A percentile compares a stretch with the other conserved stretches of the same genome.
These are phyloP conservation scores for Tuber magnatum DNA, from an alignment of 495 filamentous ascomycete species.

Conservation along the genomic window DNA sequence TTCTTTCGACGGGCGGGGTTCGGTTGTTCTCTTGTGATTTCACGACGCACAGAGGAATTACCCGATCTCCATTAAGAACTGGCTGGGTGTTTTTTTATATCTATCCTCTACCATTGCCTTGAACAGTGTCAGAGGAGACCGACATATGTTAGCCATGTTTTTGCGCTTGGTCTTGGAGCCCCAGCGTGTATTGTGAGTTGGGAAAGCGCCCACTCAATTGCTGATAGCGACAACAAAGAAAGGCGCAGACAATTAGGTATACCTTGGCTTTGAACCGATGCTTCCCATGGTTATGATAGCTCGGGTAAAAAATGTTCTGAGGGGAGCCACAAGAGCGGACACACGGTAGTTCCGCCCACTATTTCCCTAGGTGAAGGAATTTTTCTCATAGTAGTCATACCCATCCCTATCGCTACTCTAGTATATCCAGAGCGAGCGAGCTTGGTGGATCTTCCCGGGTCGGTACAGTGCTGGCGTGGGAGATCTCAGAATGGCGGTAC, in stretches of 20 bases:
- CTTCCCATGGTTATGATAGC: not conserved
- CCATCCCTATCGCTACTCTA: not conserved
- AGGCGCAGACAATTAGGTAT: not conserved
- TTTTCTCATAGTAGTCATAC: not conserved
- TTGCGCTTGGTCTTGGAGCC: not conserved
- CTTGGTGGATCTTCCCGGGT: not conserved
- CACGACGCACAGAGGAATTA: slow-evolving; percentile 28
- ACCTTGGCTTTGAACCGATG: not conserved
- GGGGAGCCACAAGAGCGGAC: not conserved
- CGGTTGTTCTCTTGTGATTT: slow-evolving; percentile 34
- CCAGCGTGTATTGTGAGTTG: not conserved
- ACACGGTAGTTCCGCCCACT: not conserved
- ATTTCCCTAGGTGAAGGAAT: not conserved
- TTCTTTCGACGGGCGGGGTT: slow-evolving; percentile 28
- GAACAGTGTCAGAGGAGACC: slow-evolving; percentile 38
- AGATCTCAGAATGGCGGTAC: not conserved
- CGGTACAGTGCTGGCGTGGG: not conserved
- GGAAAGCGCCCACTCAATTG: not conserved
- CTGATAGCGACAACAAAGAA: not conserved
- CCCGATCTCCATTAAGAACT: slow-evolving; percentile 37
- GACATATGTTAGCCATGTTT: not conserved
- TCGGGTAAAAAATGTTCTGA: not conserved
- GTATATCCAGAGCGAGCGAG: no score
- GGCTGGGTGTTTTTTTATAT: slow-evolving; percentile 22
- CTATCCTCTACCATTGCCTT: slow-evolving; percentile 15